Conservation (phyloP, 2,329 filamentous ascomycete genomes). For the Nemania sp. region DNA sequence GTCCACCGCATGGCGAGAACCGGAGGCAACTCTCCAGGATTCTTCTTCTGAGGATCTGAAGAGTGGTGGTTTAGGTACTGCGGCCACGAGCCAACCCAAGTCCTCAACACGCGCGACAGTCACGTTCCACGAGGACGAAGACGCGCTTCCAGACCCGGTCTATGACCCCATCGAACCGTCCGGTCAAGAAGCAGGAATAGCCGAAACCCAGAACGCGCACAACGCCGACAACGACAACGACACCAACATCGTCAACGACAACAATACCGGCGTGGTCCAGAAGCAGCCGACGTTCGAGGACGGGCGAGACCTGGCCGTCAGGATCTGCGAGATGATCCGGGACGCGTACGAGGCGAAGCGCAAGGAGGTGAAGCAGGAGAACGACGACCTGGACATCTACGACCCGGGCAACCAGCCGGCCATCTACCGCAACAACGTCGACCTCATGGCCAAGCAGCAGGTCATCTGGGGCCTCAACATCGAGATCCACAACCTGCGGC, state of each 20-base stretch:
- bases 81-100: too few relatives aligned
- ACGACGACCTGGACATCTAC: conserved; percentile 24
- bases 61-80: too few relatives aligned
- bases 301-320: not conserved
- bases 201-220: not conserved
- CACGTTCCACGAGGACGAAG: too few relatives aligned
- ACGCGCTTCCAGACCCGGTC: too few relatives aligned
- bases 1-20: too few relatives aligned
- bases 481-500: conserved; percentile 25
- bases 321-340: conserved; percentile 9
- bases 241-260: not conserved
- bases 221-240: not conserved
- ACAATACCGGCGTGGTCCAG: not conserved
- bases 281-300: not conserved
- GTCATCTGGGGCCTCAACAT: conserved; percentile 28
- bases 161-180: too few relatives aligned
- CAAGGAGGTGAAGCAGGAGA: conserved; percentile 3
- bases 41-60: too few relatives aligned
- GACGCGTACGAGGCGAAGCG: conserved; percentile 11
- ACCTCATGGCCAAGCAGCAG: conserved; percentile 33
- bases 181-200: too few relatives aligned
- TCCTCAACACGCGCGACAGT: too few relatives aligned
- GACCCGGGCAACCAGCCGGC: conserved; percentile 28
- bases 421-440: conserved; percentile 30
- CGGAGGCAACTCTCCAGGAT: too few relatives aligned